These are phyloP conservation scores for Plasmodium chabaudi DNA, from an alignment of 169 alveolate species.

Conservation along the genomic window DNA sequence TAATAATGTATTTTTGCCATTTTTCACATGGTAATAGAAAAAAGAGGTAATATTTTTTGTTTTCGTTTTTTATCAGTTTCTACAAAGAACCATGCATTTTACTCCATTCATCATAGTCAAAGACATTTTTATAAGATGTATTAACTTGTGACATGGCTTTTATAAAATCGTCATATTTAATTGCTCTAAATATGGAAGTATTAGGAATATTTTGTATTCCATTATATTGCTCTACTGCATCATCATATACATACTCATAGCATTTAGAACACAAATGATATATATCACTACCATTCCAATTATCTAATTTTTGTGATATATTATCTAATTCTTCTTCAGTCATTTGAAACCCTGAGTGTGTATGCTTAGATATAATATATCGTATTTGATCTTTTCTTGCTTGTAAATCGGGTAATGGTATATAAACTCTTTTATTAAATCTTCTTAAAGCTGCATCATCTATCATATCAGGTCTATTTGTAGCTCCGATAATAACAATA, in stretches of 20 bases:
- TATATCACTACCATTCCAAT: slow-evolving; percentile 92
- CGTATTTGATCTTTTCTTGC: slow-evolving; percentile 90
- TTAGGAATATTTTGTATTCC: slow-evolving; percentile 89
- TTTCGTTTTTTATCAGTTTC: background rate
- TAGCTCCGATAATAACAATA: slow-evolving; percentile 93
- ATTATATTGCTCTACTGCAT: slow-evolving; percentile 85
- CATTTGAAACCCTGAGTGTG: slow-evolving; percentile 83
- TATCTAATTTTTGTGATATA: slow-evolving; percentile 83
- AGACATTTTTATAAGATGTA: slow-evolving; percentile 82
- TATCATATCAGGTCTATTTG: slow-evolving; percentile 95
- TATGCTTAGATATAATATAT: slow-evolving; percentile 85
- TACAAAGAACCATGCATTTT: slow-evolving; percentile 58
- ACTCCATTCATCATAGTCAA: slow-evolving; percentile 69
- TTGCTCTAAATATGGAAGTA: slow-evolving; percentile 87
- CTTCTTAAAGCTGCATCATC: slow-evolving; percentile 97
- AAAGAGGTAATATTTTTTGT: too few species aligned
- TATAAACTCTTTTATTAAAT: slow-evolving; percentile 92
- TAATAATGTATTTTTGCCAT: too few species aligned
- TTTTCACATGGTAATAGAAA: too few species aligned
- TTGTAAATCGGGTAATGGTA: slow-evolving; percentile 93
- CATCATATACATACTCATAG: slow-evolving; percentile 91
- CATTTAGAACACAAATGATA: slow-evolving; percentile 89
- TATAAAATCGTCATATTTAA: slow-evolving; percentile 86
- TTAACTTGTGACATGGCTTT: slow-evolving; percentile 85
- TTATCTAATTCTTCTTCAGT: slow-evolving; percentile 84